Evolutionary conservation across 2,329 filamentous ascomycete genomes (phyloP), one percentile per base, ranked within the genome.

Genomic region (Truncatella angustata): DNA sequence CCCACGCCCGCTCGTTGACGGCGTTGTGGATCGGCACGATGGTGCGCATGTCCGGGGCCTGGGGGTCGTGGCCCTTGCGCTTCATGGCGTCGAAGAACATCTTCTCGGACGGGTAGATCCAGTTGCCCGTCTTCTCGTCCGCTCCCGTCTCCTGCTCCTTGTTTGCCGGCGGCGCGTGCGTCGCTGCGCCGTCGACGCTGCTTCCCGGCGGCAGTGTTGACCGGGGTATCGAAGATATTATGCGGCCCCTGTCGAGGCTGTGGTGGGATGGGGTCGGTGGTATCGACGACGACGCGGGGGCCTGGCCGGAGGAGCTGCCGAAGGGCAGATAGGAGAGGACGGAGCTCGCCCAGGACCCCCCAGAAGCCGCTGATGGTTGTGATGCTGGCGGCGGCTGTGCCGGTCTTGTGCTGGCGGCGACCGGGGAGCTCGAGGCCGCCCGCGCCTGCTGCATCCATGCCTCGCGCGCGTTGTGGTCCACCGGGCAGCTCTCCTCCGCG

Each of bases 51-150:
- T 96, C 91, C 5, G 79, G 75, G 0, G 82, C 83, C 12, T 78
- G 75, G 26, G 82, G 86, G 55, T 85, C 83, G 74, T 91, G 87
- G 39, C 87, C 88, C 72, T 99, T 99, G 66, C 93, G 87, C 76
- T 88, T 85, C 85, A 99, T 93, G 40, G 94, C 94, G 44, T 96
- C 90, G 74, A 97, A 97, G 78, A 99, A 99, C 85, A 97, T 96
- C 66, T 90, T 88, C 70, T 97, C 93, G 0, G 89, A 94, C 0
- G 94, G 94, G 71, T 99, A 99, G 55, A 99, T 87, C 94, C 94
- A 99, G 69, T 97, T 96, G 0, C 93, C 93, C 0, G 83, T 82
- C 34, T 74, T 67, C 47, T 78, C 74, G 62, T 90, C 85, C 20
- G 84, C 78, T 56, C 88, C 87, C 0, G 87, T 88, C 67, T 96